Base-by-base conservation (phyloP, 306 rosid genomes). In the Castanea sativa region DNA sequence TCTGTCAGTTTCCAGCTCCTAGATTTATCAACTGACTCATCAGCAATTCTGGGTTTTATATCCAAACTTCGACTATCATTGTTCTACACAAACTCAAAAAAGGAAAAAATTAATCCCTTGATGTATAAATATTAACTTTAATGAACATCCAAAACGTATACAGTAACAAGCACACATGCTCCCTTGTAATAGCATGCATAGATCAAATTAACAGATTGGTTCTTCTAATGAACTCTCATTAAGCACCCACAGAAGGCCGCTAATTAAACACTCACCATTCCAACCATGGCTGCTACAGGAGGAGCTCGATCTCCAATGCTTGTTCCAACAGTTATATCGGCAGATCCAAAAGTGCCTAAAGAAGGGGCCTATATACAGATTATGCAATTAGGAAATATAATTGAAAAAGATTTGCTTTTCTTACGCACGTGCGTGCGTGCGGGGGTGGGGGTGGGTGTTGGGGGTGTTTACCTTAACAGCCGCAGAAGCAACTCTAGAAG, bases 1-100 rank as follows among this genome's bases (percentile, higher is more conserved):
- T 96, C 99, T 16, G 97, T 90, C 81, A 78, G 83, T 87, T 96
- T 96, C 97, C 98, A 91, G 61, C 89, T 88, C 90, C 92, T 93
- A 78, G 97, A 91, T 88, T 96, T 96, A 9, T 91, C 99, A 23
- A 76, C 81, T 23, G 91, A 80, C 86, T 93, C 98, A 79, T 96
- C 98, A 16, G 79, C 90, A 81, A 93, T 90, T 89, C 97, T 88
- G 72, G 98, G 98, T 83, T 96, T 96, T 85, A 93, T 85, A 67
- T 96, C 93, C 90, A 91, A 78, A 88, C 89, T 87, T 86, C 94
- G 92, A 82, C 82, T 68, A 70, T 93, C 99, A 63, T 80, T 95
- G 88, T 90, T 96, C 99, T 96, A 79, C 85, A 86, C 27, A 76
- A 67, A 77, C 20, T 6, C 83, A 77, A 65, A 78, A 64, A 14